Conservation (phyloP, 495 filamentous ascomycete species). For the Staphylotrichum tortipilum region DNA sequence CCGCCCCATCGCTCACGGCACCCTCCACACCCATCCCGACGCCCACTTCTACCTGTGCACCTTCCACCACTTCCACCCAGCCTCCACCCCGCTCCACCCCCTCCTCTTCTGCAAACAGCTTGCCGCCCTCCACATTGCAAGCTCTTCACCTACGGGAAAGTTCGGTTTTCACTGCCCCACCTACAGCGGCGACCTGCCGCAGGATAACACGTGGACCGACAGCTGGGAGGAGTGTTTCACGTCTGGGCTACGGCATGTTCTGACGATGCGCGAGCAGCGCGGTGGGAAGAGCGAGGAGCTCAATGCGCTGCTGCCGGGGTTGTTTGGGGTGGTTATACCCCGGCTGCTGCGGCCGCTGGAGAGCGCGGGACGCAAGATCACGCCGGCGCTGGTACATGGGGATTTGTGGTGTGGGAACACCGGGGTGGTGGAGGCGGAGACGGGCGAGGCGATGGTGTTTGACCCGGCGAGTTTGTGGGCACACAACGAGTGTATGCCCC, state of each 20-base stretch:
- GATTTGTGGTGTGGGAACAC: conserved; percentile 43
- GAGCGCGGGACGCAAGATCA: conserved; percentile 30
- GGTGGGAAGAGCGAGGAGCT: conserved; percentile 15
- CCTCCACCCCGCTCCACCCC: no score
- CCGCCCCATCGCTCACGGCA: conserved; percentile 24
- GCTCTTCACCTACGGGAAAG: conserved; percentile 39
- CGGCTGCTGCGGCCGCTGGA: conserved; percentile 33
- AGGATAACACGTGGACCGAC: conserved; percentile 36
- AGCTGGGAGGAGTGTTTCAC: conserved; percentile 43
- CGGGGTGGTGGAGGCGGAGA: conserved; percentile 18
- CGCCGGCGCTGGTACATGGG: conserved; percentile 40
- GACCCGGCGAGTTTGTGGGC: conserved; percentile 41
- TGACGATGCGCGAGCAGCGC: conserved; percentile 14
- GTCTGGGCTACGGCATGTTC: conserved; percentile 5
- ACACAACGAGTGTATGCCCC: conserved; percentile 38
- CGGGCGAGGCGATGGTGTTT: conserved; percentile 30
- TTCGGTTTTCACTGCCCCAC: conserved; percentile 47
- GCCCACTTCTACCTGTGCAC: conserved; percentile 26
- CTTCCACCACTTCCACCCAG: conserved; percentile 24
- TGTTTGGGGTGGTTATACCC: conserved; percentile 32
- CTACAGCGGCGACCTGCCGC: conserved; percentile 40
- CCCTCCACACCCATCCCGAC: conserved; percentile 4
- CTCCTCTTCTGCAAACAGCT: conserved; percentile 32
- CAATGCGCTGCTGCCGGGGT: conserved; percentile 22
- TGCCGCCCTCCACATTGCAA: conserved; percentile 35